Percentiles rank a stretch among this genome's conserved stretches.
phyloP scores from a whole-genome alignment of 2,329 filamentous ascomycete genomes.

The Ascochyta viciae-villosae region DNA sequence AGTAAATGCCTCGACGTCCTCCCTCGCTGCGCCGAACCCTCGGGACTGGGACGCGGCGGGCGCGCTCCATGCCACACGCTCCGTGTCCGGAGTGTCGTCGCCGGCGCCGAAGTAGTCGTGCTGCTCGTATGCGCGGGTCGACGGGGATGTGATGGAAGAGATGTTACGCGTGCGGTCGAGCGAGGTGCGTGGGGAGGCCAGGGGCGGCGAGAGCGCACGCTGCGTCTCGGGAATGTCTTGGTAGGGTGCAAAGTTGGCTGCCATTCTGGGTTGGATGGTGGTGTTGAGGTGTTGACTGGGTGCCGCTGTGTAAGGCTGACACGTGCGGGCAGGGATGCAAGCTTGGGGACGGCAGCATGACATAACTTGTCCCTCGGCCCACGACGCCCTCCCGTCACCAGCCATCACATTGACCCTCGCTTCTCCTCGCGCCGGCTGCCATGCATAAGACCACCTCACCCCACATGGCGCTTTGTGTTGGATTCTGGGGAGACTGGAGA shows the following conservation, averaged over 20 bases:
- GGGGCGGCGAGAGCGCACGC: constrained; percentile 78
- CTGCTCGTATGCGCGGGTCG: constrained; percentile 47
- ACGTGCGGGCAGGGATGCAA: constrained; percentile 28
- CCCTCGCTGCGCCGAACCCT: constrained; percentile 48
- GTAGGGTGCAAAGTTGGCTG: constrained; percentile 85
- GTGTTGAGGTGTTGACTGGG: not conserved
- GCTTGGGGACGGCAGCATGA: constrained; percentile 10
- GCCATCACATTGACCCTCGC: constrained; percentile 11
- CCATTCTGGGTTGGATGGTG: constrained; percentile 25
- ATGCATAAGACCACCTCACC: constrained; percentile 42
- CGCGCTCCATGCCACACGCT: constrained; percentile 41
- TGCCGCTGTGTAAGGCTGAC: constrained; percentile 16
- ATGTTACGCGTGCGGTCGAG: constrained; percentile 43
- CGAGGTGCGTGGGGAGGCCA: constrained; percentile 52
- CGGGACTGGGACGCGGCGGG: constrained; percentile 9
- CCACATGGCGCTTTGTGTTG: constrained; percentile 26
- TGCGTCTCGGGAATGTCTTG: constrained; percentile 89
- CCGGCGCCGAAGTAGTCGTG: constrained; percentile 48
- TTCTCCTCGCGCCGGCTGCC: constrained; percentile 13
- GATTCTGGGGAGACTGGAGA: constrained; percentile 27
- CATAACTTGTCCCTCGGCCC: constrained; percentile 14
- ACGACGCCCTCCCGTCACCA: constrained; percentile 12
- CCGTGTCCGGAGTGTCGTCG: constrained; percentile 26
- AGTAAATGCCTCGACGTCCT: constrained; percentile 81
- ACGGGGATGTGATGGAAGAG: constrained; percentile 39